These are phyloP conservation scores for Aspergillus taichungensis DNA, from an alignment of 495 filamentous ascomycete species.

Conservation along the genomic window DNA sequence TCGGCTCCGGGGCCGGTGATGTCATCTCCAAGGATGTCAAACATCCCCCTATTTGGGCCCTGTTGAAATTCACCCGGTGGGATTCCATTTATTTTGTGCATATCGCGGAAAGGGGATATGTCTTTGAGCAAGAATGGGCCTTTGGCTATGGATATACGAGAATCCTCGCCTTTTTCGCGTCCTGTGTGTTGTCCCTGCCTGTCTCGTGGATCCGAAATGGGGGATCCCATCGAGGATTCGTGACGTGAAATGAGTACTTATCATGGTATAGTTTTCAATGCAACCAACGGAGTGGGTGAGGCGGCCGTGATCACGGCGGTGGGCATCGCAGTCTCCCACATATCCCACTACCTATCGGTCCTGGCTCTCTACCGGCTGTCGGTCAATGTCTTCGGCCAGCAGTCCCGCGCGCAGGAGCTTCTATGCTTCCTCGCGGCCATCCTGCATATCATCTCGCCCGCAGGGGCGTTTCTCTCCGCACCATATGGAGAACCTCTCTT, in stretches of 20 bases:
- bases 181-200: constrained; percentile 31
- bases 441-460: constrained; percentile 77
- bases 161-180: constrained; percentile 35
- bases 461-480: constrained; percentile 81
- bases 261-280: constrained; percentile 14
- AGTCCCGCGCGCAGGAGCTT: constrained; percentile 19
- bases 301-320: constrained; percentile 31
- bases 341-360: constrained; percentile 66
- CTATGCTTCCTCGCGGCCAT: constrained; percentile 58
- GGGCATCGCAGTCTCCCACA: constrained; percentile 56
- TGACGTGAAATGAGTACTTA: background rate
- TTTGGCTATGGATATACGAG: constrained; percentile 65
- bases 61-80: constrained; percentile 67
- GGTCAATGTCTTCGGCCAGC: constrained; percentile 25
- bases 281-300: constrained; percentile 15
- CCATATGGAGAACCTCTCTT: constrained; percentile 79
- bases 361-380: constrained; percentile 56
- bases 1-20: constrained; percentile 6
- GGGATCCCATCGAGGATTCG: constrained; percentile 3
- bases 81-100: constrained; percentile 83
- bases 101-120: constrained; percentile 59
- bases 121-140: constrained; percentile 95
- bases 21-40: constrained; percentile 3
- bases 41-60: constrained; percentile 13
- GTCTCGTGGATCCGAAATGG: background rate